These are phyloP conservation scores for Porpolomopsis calyptriformis DNA, from an alignment of 768 basidiomycete genomes.

Conservation along the genomic window DNA sequence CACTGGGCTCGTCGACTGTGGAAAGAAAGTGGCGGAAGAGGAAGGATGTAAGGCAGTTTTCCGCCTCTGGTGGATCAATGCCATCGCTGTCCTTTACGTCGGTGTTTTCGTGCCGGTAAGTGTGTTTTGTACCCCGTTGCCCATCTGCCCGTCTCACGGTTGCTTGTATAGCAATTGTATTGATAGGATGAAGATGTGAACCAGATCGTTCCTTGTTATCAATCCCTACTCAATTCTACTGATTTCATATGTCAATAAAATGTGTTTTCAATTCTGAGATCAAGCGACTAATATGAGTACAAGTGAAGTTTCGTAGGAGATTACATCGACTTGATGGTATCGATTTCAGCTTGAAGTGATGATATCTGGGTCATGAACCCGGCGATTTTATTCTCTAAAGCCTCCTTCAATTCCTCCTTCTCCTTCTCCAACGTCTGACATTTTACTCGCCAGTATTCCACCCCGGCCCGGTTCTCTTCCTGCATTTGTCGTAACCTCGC, in stretches of 20 bases:
- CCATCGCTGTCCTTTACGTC: too few species aligned
- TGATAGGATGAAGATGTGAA: too few species aligned
- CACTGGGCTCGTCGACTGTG: constrained; percentile 61
- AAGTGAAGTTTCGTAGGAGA: too few species aligned
- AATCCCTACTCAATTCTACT: too few species aligned
- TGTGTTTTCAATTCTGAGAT: too few species aligned
- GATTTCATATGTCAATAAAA: too few species aligned
- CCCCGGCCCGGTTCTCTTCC: not conserved
- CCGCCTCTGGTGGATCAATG: constrained; percentile 69
- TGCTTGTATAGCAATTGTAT: too few species aligned
- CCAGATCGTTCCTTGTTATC: too few species aligned
- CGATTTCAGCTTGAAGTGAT: not conserved
- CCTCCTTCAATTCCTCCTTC: constrained; percentile 10
- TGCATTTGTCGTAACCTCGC: not conserved
- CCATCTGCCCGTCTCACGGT: too few species aligned
- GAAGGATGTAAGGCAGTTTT: constrained; percentile 68
- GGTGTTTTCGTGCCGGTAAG: too few species aligned
- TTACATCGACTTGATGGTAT: constrained; percentile 41
- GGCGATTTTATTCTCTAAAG: constrained; percentile 7
- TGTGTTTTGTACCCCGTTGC: too few species aligned
- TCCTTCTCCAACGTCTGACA: constrained; percentile 2
- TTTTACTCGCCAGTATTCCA: not conserved
- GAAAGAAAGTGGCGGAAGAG: constrained; percentile 64
- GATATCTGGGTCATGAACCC: not conserved
- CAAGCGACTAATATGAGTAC: too few species aligned